Conservation (phyloP, 2,329 filamentous ascomycete genomes). For the Epichloe hybrida region DNA sequence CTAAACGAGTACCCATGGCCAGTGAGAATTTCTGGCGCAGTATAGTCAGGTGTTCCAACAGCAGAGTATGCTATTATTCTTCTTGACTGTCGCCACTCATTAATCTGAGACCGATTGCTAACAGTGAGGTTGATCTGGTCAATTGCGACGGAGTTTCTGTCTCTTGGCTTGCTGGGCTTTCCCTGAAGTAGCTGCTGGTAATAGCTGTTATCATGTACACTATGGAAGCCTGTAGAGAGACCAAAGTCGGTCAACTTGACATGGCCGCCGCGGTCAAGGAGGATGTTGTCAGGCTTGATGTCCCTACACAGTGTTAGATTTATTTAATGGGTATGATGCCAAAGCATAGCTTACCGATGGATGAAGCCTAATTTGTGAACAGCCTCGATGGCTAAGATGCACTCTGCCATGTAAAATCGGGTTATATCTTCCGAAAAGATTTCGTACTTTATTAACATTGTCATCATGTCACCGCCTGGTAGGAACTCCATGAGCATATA, state of each 20-base stretch:
- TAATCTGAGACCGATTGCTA: slow-evolving; percentile 94
- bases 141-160: slow-evolving; percentile 86
- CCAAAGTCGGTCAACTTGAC: slow-evolving; percentile 98
- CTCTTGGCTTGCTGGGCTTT: slow-evolving; percentile 56
- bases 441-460: slow-evolving; percentile 99
- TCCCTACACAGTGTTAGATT: no score
- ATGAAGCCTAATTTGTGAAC: slow-evolving; percentile 98
- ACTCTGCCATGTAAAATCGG: slow-evolving; percentile 97
- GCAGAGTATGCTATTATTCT: slow-evolving; percentile 96
- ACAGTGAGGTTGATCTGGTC: slow-evolving; percentile 98
- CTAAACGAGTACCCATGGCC: slow-evolving; percentile 92
- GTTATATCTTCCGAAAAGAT: slow-evolving; percentile 99
- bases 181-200: slow-evolving; percentile 88
- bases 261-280: slow-evolving; percentile 87
- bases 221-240: slow-evolving; percentile 94
- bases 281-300: slow-evolving; percentile 97
- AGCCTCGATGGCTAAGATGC: slow-evolving; percentile 94
- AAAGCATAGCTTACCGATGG: slow-evolving; percentile 59
- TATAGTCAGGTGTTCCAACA: slow-evolving; percentile 95
- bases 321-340: background rate
- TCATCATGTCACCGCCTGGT: slow-evolving; percentile 96
- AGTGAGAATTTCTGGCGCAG: slow-evolving; percentile 95
- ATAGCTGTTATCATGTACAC: slow-evolving; percentile 94
- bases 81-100: slow-evolving; percentile 94
- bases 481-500: slow-evolving; percentile 99